phyloP scores from a whole-genome alignment of 2,329 filamentous ascomycete genomes.

The Trichoderma sp. region DNA sequence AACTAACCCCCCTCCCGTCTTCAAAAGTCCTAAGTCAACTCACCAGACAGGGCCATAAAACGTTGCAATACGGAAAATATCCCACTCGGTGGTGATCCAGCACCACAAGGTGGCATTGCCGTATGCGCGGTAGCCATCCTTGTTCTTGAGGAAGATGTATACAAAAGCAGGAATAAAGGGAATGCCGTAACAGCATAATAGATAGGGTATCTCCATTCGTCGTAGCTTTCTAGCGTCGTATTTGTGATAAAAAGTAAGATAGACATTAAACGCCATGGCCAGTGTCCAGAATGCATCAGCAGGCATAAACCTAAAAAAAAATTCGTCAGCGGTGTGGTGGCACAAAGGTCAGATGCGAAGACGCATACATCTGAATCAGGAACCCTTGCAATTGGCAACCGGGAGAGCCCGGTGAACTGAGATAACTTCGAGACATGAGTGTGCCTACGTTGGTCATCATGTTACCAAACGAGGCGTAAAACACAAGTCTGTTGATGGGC shows the following conservation, averaged over 20 bases:
- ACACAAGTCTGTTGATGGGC: conserved; percentile 82
- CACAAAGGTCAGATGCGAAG: background rate
- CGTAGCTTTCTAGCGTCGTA: conserved; percentile 65
- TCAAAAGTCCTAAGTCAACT: conserved; percentile 24
- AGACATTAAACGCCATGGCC: conserved; percentile 81
- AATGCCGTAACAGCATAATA: conserved; percentile 68
- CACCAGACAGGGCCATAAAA: conserved; percentile 75
- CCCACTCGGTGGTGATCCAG: conserved; percentile 68
- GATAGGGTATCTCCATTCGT: conserved; percentile 68
- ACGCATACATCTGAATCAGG: conserved; percentile 74
- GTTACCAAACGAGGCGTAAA: conserved; percentile 81
- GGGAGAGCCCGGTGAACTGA: conserved; percentile 46
- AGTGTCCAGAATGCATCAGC: conserved; percentile 75
- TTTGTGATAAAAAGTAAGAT: conserved; percentile 74
- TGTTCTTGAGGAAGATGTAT: conserved; percentile 62
- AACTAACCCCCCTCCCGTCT: too few relatives aligned
- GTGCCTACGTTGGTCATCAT: conserved; percentile 75
- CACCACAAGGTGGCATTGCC: conserved; percentile 79
- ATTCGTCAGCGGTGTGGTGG: conserved; percentile 21
- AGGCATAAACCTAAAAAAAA: conserved; percentile 67
- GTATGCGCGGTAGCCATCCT: conserved; percentile 58
- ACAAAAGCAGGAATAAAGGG: conserved; percentile 67
- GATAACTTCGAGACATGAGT: conserved; percentile 64
- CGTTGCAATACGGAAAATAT: conserved; percentile 67
- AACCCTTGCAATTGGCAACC: conserved; percentile 73